Evolutionary conservation across 768 basidiomycete species (phyloP).

Genomic region (Russula ochroleuca): DNA sequence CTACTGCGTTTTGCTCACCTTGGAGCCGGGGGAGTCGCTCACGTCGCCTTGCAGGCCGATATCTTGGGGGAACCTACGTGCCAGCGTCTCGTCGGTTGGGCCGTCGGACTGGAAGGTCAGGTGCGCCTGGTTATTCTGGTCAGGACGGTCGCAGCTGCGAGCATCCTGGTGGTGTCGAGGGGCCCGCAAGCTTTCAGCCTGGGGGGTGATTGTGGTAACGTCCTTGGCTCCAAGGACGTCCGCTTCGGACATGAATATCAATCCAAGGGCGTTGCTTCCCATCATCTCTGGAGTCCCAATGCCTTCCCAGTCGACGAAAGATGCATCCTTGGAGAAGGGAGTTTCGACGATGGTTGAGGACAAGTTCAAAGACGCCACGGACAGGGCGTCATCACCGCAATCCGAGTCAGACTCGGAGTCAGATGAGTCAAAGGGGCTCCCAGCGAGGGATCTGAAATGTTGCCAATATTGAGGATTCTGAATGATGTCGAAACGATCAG

Average conservation of each 20-base stretch:
- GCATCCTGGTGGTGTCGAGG: constrained; percentile 13
- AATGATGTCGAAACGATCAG: neutral
- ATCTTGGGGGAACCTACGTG: constrained; percentile 7
- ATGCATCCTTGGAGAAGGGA: neutral
- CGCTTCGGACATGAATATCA: neutral
- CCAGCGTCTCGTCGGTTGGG: constrained; percentile 14
- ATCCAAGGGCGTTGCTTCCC: neutral
- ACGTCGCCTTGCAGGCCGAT: neutral
- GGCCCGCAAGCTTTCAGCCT: constrained; percentile 20
- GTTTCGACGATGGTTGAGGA: neutral
- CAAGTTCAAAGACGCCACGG: neutral
- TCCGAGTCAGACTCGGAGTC: neutral
- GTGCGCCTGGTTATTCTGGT: neutral
- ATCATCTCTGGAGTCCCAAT: neutral
- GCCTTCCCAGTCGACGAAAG: neutral
- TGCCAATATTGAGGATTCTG: neutral
- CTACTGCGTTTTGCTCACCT: constrained; percentile 5
- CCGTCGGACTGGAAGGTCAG: neutral
- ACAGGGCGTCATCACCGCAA: neutral
- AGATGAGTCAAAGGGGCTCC: neutral
- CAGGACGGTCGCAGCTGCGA: constrained; percentile 5
- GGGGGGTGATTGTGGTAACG: neutral
- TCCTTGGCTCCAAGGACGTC: neutral
- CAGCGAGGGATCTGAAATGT: neutral
- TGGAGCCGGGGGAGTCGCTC: neutral